Conservation (phyloP, 1,284 basidiomycete species). For the Papiliotrema nemorosa region DNA sequence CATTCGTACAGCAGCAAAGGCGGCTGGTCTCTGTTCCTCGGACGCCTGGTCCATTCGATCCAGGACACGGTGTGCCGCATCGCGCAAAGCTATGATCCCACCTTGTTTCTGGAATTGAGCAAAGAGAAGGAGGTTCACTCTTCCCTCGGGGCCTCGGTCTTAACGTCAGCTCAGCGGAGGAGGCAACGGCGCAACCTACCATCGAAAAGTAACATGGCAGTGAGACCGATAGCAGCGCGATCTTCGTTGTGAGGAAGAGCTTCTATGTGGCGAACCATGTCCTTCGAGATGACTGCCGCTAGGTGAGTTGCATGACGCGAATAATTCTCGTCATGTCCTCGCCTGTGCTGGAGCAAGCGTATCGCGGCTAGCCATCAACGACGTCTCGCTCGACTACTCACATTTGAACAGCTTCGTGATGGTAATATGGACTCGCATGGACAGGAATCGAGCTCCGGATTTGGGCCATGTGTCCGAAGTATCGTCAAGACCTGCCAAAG, state of each 20-base stretch:
- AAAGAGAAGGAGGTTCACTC: slow-evolving; percentile 78
- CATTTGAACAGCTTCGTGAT: slow-evolving; percentile 86
- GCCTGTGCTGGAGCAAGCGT: slow-evolving; percentile 73
- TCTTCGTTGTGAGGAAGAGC: slow-evolving; percentile 41
- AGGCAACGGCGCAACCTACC: slow-evolving; percentile 54
- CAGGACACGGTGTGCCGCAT: slow-evolving; percentile 58
- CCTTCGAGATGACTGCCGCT: slow-evolving; percentile 64
- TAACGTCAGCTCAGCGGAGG: slow-evolving; percentile 9
- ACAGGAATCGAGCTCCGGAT: slow-evolving; percentile 69
- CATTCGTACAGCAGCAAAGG: slow-evolving; percentile 67
- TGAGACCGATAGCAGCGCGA: slow-evolving; percentile 71
- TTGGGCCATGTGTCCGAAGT: not conserved
- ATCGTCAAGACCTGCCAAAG: not conserved
- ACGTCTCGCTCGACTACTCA: slow-evolving; percentile 45
- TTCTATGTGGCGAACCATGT: slow-evolving; percentile 68
- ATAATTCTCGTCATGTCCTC: slow-evolving; percentile 70
- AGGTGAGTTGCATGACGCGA: slow-evolving; percentile 72
- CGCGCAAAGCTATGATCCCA: slow-evolving; percentile 68
- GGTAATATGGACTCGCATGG: slow-evolving; percentile 71
- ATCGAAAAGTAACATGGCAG: slow-evolving; percentile 74
- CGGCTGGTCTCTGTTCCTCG: not conserved
- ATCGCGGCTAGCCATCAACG: slow-evolving; percentile 63
- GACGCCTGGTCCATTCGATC: slow-evolving; percentile 2
- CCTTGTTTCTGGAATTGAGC: slow-evolving; percentile 67
- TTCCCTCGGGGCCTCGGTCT: slow-evolving; percentile 71